Base-by-base conservation (phyloP, 495 filamentous ascomycete genomes). In the Neurospora sublineolata region DNA sequence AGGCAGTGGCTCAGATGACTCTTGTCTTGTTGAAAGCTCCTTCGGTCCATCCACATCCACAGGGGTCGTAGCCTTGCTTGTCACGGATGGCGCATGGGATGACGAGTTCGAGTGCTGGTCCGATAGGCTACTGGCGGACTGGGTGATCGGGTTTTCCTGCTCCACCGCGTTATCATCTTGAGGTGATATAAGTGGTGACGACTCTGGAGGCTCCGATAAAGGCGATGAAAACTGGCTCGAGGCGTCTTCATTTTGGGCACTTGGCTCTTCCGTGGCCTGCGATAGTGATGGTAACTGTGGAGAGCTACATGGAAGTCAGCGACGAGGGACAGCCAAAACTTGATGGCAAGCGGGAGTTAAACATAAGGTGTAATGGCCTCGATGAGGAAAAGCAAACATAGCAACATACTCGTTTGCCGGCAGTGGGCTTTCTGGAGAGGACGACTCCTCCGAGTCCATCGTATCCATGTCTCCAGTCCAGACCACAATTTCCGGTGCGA, bases 41-140 rank as follows among this genome's bases (percentile, higher is more conserved):
- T 78, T 81, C 14, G 76, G 73, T 14, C 70, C 76, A 70, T 86
- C 86, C 42, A 79, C 74, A 64, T 86, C 86, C 68, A 84, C 78
- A 18, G 86, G 86, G 60, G 86, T 87, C 23, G 86, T 88, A 68
- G 83, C 85, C 79, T 87, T 87, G 77, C 86, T 88, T 68, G 86
- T 86, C 23, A 78, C 75, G 20, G 83, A 83, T 3, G 81, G 80
- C n/a, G 82, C 79, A 12, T 75, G 72, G 6, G 86, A 85, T 44
- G 83, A 84, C 18, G 78, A 72, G 20, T 86, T 85, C 38, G 83
- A 86, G 14, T 78, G 76, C 7, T 64, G 52, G 27, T 84, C 82
- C 72, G 83, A 80, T 41, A 77, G 38, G 38, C 74, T 72, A 11
- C 78, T 79, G 4, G 71, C 69, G 41, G 79, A 78, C 37, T 79